phyloP scores from a whole-genome alignment of 1,284 basidiomycete species.

The Anthracocystis setariae region DNA sequence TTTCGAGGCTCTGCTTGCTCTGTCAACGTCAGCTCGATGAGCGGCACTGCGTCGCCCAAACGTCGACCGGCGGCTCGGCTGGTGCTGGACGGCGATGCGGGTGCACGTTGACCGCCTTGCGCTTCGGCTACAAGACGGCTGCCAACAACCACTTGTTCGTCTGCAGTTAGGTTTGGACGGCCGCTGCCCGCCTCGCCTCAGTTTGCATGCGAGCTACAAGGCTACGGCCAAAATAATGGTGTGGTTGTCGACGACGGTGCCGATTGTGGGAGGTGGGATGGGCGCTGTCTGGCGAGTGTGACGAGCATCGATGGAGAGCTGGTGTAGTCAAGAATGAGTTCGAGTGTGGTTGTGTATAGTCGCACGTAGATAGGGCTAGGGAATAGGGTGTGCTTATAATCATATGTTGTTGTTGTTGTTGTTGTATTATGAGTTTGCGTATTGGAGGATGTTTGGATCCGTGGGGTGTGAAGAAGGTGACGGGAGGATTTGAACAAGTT shows the following conservation, averaged over 20 bases:
- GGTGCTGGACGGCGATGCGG: slow-evolving; percentile 22
- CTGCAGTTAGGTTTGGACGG: slow-evolving; percentile 27
- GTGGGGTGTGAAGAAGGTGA: no score
- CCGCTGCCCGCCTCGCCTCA: slow-evolving; percentile 27
- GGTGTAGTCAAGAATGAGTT: slow-evolving; percentile 1
- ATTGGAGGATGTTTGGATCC: no score
- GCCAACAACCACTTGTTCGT: slow-evolving; percentile 20
- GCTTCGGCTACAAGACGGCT: slow-evolving; percentile 11
- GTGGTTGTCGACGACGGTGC: slow-evolving; percentile 19
- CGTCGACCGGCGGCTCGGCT: slow-evolving; percentile 22
- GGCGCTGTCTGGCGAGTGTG: slow-evolving; percentile 26
- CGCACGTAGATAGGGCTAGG: no score
- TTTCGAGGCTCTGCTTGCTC: slow-evolving; percentile 21
- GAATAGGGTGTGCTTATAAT: no score
- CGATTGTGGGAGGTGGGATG: slow-evolving; percentile 16
- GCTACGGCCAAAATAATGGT: slow-evolving; percentile 20
- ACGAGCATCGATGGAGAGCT: slow-evolving; percentile 24
- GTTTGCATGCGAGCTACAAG: slow-evolving; percentile 36
- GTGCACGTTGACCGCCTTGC: slow-evolving; percentile 16
- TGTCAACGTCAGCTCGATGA: slow-evolving; percentile 18
- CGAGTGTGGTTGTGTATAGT: background rate
- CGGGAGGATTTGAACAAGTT: no score
- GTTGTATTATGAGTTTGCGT: no score
- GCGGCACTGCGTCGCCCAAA: slow-evolving; percentile 25
- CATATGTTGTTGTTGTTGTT: no score